A percentile compares a stretch with the other conserved stretches of the same genome.
Conservation (phyloP, 148 eudicot species). For the Chenopodium quinoa region DNA sequence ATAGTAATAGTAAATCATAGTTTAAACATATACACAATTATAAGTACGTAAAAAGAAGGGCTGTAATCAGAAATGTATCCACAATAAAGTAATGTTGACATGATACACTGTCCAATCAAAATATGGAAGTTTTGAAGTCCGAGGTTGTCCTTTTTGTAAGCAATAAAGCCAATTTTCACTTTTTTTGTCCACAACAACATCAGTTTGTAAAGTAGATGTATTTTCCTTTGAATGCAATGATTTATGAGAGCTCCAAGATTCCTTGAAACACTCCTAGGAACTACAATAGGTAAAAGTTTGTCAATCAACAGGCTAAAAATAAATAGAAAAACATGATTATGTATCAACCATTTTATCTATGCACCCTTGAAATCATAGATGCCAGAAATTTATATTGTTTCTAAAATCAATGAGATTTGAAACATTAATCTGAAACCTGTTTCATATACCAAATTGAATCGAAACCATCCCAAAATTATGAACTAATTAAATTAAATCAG, state of each 20-base stretch:
- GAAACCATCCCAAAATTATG: too few species aligned
- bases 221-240: constrained; percentile 72
- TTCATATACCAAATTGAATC: too few species aligned
- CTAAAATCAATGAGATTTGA: too few species aligned
- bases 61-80: neutral
- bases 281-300: constrained; percentile 35
- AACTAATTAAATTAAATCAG: too few species aligned
- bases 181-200: constrained; percentile 38
- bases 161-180: constrained; percentile 85
- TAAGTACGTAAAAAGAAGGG: neutral
- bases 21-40: neutral
- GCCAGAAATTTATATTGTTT: neutral
- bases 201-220: constrained; percentile 38
- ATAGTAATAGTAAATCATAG: neutral
- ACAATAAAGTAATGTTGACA: constrained; percentile 5
- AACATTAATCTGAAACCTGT: too few species aligned
- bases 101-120: constrained; percentile 96
- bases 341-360: neutral
- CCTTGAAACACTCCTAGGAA: constrained; percentile 95
- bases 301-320: constrained; percentile 16
- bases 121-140: constrained; percentile 67
- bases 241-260: constrained; percentile 91
- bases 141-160: constrained; percentile 78
- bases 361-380: neutral
- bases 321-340: neutral